phyloP scores from a whole-genome alignment of 257 asterid species.

The Lantana camara region DNA sequence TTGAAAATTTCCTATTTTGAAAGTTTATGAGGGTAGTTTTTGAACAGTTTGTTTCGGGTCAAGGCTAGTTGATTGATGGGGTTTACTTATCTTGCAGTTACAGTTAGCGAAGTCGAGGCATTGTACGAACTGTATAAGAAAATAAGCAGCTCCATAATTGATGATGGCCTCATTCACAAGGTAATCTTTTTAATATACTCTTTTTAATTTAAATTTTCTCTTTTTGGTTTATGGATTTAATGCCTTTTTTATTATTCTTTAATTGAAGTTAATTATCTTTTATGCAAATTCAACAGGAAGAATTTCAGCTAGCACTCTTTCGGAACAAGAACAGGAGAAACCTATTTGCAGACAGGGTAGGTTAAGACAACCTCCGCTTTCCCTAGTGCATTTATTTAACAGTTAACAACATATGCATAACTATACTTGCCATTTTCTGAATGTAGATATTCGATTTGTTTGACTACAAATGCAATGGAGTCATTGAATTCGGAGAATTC shows the following conservation, averaged over 20 bases:
- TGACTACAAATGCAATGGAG: slow-evolving; percentile 77
- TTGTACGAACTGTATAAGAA: slow-evolving; percentile 73
- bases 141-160: slow-evolving; percentile 74
- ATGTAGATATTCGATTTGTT: slow-evolving; percentile 75
- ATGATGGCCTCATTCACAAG: slow-evolving; percentile 95
- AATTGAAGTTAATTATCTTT: slow-evolving; percentile 6
- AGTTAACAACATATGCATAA: not conserved
- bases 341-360: slow-evolving; percentile 87
- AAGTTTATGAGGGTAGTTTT: too few relatives aligned
- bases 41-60: not conserved
- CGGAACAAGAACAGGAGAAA: slow-evolving; percentile 67
- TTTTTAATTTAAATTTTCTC: not conserved
- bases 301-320: slow-evolving; percentile 89
- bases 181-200: slow-evolving; percentile 29
- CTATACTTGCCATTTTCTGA: not conserved
- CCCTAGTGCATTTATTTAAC: not conserved
- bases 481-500: slow-evolving; percentile 89
- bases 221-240: not conserved
- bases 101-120: slow-evolving; percentile 91
- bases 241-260: not conserved
- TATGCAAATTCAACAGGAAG: slow-evolving; percentile 63
- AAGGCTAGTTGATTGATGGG: slow-evolving; percentile 4
- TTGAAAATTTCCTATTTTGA: too few relatives aligned
- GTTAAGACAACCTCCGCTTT: not conserved
- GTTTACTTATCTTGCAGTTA: slow-evolving; percentile 51